These are phyloP conservation scores for Pythium guiyangense DNA, from an alignment of 352 stramenopile genomes.

Conservation along the genomic window DNA sequence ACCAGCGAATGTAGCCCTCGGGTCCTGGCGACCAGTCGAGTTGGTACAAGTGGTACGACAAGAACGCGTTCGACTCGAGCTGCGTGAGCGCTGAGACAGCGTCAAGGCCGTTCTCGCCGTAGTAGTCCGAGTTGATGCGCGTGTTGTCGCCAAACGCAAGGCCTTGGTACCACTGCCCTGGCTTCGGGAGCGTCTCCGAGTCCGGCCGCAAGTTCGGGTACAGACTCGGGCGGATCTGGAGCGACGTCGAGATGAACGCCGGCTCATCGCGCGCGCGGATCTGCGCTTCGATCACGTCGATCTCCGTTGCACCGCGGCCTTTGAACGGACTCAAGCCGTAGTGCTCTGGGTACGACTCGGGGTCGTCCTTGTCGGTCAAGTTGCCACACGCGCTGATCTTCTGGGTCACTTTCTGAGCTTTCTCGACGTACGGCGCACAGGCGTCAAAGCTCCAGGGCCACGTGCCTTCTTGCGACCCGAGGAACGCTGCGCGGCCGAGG, in stretches of 20 bases:
- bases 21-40: constrained; percentile 94
- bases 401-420: constrained; percentile 89
- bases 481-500: constrained; percentile 93
- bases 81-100: constrained; percentile 93
- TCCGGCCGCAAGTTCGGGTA: constrained; percentile 54
- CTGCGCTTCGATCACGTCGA: constrained; percentile 94
- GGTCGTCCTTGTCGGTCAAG: constrained; percentile 92
- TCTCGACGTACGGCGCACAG: constrained; percentile 83
- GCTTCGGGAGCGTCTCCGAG: constrained; percentile 41
- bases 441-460: constrained; percentile 97
- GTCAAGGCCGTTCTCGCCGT: constrained; percentile 92
- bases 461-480: constrained; percentile 90
- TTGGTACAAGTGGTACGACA: constrained; percentile 91
- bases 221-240: constrained; percentile 89
- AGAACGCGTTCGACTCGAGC: constrained; percentile 89
- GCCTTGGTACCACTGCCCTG: constrained; percentile 90
- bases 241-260: constrained; percentile 90
- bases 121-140: constrained; percentile 93
- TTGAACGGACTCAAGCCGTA: constrained; percentile 90
- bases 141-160: constrained; percentile 85
- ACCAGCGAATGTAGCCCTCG: constrained; percentile 92
- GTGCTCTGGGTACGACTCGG: constrained; percentile 72
- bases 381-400: constrained; percentile 93
- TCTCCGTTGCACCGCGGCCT: constrained; percentile 95
- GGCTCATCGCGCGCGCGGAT: constrained; percentile 84